Evolutionary conservation across 2,329 filamentous ascomycete genomes (phyloP).

Genomic region (Fusarium devonianum): DNA sequence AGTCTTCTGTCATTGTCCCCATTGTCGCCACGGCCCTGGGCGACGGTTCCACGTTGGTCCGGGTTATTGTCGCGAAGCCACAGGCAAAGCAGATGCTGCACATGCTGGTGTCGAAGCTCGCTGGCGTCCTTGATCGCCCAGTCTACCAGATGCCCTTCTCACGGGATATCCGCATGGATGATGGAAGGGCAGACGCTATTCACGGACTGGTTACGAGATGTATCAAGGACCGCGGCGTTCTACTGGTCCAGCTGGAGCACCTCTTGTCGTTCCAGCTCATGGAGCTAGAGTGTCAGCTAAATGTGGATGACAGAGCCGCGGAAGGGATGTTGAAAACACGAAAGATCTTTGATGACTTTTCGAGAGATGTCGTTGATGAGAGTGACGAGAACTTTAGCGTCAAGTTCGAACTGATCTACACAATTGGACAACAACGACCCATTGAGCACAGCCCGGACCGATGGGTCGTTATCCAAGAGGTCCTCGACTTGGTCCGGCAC

Average conservation of each 20-base stretch:
- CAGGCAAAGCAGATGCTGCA: constrained; percentile 66
- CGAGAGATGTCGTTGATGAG: constrained; percentile 69
- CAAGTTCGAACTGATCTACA: constrained; percentile 70
- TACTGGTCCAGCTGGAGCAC: constrained; percentile 70
- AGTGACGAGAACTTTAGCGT: constrained; percentile 69
- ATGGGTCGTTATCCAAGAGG: constrained; percentile 62
- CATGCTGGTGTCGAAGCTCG: constrained; percentile 49
- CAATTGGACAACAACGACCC: constrained; percentile 59
- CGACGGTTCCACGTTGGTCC: constrained; percentile 63
- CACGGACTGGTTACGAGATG: constrained; percentile 53
- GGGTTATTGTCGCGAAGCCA: constrained; percentile 68
- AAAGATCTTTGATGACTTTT: constrained; percentile 51
- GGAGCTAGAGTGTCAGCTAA: constrained; percentile 58
- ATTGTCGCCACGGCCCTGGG: constrained; percentile 64
- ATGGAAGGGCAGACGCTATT: constrained; percentile 47
- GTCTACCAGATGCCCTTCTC: constrained; percentile 68
- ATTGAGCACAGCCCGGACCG: constrained; percentile 62
- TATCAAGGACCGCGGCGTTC: constrained; percentile 57
- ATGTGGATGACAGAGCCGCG: constrained; percentile 39
- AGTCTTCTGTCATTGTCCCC: constrained; percentile 73
- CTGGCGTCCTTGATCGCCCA: constrained; percentile 61
- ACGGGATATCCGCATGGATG: constrained; percentile 51
- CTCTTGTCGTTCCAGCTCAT: constrained; percentile 69
- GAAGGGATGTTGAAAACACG: constrained; percentile 50
- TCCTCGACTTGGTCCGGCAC: constrained; percentile 55